These are phyloP conservation scores for Bolboschoenus planiculmis DNA, from an alignment of 176 grass and related monocot genomes.

Conservation along the genomic window DNA sequence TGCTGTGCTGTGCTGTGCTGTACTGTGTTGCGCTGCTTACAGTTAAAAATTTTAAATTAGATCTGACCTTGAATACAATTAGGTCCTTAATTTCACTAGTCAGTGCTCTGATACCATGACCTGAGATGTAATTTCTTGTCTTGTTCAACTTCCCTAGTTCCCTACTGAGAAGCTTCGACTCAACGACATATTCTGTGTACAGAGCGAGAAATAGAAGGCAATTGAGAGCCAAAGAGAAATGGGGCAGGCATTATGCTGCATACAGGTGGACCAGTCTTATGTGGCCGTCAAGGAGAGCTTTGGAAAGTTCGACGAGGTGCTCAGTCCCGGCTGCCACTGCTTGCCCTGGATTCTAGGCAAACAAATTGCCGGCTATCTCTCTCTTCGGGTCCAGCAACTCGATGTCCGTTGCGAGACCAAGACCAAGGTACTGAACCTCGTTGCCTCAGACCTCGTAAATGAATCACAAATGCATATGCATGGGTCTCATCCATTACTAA, in stretches of 20 bases:
- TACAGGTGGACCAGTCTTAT: constrained; percentile 75
- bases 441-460: too few species aligned
- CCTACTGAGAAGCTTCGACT: too few species aligned
- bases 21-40: too few species aligned
- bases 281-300: constrained; percentile 79
- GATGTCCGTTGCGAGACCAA: constrained; percentile 82
- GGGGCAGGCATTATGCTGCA: constrained; percentile 57
- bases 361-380: constrained; percentile 69
- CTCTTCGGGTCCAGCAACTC: constrained; percentile 83
- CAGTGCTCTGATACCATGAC: too few species aligned
- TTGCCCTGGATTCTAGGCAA: constrained; percentile 69
- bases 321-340: constrained; percentile 69
- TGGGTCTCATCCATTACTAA: too few species aligned
- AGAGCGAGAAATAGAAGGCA: not conserved
- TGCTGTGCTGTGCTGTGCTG: too few species aligned
- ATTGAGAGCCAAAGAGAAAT: constrained; percentile 23
- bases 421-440: constrained; percentile 47
- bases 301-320: constrained; percentile 55
- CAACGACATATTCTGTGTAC: not conserved
- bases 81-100: too few species aligned
- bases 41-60: too few species aligned
- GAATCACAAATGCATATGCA: too few species aligned
- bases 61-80: too few species aligned
- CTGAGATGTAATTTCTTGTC: too few species aligned
- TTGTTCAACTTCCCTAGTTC: not conserved